Conservation (phyloP, 768 basidiomycete genomes). For the Aureoboletus auriporus region DNA sequence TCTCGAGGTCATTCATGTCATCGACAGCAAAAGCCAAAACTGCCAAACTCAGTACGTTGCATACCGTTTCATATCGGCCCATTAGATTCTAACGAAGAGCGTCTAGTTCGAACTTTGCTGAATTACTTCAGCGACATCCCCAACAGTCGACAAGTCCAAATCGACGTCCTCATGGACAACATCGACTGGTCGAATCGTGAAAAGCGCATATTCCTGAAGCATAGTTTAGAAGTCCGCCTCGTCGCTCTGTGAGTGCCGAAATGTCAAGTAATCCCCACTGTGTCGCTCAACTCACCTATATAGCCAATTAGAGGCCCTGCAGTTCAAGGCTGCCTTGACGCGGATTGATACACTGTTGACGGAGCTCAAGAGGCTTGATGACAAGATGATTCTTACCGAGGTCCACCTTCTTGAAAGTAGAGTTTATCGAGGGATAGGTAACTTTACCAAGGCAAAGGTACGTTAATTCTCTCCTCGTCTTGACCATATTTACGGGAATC, state of each 20-base stretch:
- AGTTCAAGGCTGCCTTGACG: constrained; percentile 73
- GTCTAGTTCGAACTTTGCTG: constrained; percentile 85
- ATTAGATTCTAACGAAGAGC: background rate
- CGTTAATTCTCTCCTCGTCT: constrained; percentile 6
- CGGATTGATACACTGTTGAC: constrained; percentile 86
- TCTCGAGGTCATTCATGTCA: constrained; percentile 83
- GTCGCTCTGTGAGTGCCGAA: constrained; percentile 55
- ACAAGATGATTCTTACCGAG: constrained; percentile 97
- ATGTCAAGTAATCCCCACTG: background rate
- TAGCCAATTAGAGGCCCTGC: constrained; percentile 70
- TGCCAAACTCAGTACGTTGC: constrained; percentile 76
- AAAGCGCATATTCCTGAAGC: constrained; percentile 94
- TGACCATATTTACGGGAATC: background rate
- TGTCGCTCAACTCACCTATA: constrained; percentile 5
- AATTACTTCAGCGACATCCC: constrained; percentile 84
- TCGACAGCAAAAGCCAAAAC: constrained; percentile 98
- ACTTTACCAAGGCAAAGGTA: constrained; percentile 88
- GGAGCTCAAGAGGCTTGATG: constrained; percentile 90
- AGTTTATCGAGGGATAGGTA: constrained; percentile 86
- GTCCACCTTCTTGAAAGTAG: constrained; percentile 92
- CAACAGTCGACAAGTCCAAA: constrained; percentile 69
- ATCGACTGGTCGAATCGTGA: constrained; percentile 90
- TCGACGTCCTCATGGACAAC: constrained; percentile 82
- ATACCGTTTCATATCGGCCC: background rate
- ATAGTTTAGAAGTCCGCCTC: constrained; percentile 86